phyloP scores from a whole-genome alignment of 805 yeast genomes.

The Cyberlindnera mississippiensis region DNA sequence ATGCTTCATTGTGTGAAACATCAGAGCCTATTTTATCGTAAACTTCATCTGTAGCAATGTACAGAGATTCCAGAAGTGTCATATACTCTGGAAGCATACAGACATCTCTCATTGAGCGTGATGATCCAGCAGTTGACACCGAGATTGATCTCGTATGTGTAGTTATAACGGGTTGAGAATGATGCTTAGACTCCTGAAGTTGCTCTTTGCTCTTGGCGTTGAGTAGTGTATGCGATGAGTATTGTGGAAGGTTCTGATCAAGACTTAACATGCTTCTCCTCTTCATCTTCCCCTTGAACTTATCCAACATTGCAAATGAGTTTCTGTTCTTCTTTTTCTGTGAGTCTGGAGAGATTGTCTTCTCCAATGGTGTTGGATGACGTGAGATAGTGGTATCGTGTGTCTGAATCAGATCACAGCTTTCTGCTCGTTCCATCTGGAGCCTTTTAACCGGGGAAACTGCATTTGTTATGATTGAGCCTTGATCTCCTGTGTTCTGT shows the following conservation, averaged over 20 bases:
- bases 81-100: constrained; percentile 12
- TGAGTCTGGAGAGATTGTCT: background rate
- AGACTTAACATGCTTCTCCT: constrained; percentile 7
- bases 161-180: background rate
- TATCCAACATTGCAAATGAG: constrained; percentile 7
- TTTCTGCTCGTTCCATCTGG: constrained; percentile 1
- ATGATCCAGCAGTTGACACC: constrained; percentile 7
- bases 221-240: background rate
- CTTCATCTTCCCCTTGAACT: constrained; percentile 9
- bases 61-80: constrained; percentile 3
- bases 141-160: constrained; percentile 9
- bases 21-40: constrained; percentile 4
- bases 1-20: background rate
- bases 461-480: constrained; percentile 1
- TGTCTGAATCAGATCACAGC: background rate
- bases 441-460: constrained; percentile 1
- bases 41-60: constrained; percentile 1
- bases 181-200: constrained; percentile 2
- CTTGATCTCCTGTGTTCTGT: constrained; percentile 1
- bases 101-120: constrained; percentile 14
- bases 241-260: constrained; percentile 1
- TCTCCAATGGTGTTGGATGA: background rate
- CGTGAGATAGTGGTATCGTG: background rate
- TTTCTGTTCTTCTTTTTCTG: constrained; percentile 1
- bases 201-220: constrained; percentile 3